Evolutionary conservation across 495 filamentous ascomycete genomes (phyloP).

Genomic region (Endocarpon pusillum): DNA sequence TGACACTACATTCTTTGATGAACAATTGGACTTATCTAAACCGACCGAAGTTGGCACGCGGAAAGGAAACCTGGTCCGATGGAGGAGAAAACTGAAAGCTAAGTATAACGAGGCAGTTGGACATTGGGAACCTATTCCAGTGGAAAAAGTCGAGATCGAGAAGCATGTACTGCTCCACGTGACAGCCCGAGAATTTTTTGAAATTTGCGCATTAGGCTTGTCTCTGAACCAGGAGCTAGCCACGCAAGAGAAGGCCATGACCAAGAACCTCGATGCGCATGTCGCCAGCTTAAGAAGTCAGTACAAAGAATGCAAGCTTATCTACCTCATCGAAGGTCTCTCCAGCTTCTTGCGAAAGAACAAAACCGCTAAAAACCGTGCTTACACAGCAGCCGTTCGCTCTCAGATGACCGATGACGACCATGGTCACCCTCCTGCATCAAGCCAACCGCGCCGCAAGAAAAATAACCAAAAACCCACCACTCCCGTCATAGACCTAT

Average conservation of each 20-base stretch:
- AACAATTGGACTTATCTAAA: no score
- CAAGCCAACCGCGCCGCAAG: neutral
- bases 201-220: no score
- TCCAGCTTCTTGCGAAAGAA: slow-evolving; percentile 52
- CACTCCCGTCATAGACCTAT: no score
- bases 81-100: slow-evolving; percentile 53
- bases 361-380: slow-evolving; percentile 44
- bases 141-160: slow-evolving; percentile 38
- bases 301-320: slow-evolving; percentile 35
- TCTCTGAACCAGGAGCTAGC: slow-evolving; percentile 47
- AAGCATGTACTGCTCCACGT: slow-evolving; percentile 51
- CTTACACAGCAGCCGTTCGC: slow-evolving; percentile 48
- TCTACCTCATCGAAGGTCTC: slow-evolving; percentile 69
- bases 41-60: slow-evolving; percentile 31
- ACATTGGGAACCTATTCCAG: slow-evolving; percentile 47
- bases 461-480: slow-evolving; percentile 24
- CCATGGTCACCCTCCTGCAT: neutral
- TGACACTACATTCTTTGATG: slow-evolving; percentile 26
- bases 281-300: slow-evolving; percentile 35
- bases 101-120: slow-evolving; percentile 42
- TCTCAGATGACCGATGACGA: neutral
- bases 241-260: slow-evolving; percentile 12
- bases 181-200: slow-evolving; percentile 49
- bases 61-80: slow-evolving; percentile 46
- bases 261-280: slow-evolving; percentile 39